Evolutionary conservation across 768 basidiomycete genomes (phyloP), one percentile per base, ranked within the genome.

Genomic region (Pleurotus ostreatus): DNA sequence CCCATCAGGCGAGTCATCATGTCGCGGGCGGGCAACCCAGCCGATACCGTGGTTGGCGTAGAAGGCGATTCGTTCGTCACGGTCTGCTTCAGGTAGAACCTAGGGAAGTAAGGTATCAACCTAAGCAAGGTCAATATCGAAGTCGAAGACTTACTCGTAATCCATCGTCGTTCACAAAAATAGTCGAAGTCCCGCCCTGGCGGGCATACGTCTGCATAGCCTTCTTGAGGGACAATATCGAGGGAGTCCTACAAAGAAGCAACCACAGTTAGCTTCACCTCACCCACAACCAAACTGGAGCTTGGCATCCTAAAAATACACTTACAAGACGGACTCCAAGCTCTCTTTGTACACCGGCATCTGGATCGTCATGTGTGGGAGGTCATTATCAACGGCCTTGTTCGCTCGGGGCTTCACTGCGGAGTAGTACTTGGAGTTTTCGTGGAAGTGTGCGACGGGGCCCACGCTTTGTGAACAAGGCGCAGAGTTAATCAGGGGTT

Each of bases 301-400:
- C 8, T 16, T 13, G n/a, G 9, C 8, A 2, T 13, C 7, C 4
- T 5, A 39, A 9, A 49, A 45, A 12, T 47, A 26, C 13, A 74
- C 82, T 60, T 59, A 87, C 81, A 92, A 79, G 0, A 89, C 89
- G 38, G 79, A 69, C 25, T 83, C 79, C 26, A 92, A 70, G 60
- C 81, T 82, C 66, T 92, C 89, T 62, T 92, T 93, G 74, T 92
- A 94, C 23, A 94, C 91, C 0, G 92, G 79, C 82, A 94, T 83
- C 70, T 93, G 84, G 55, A 94, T 83, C 0, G 88, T 88, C 34
- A 92, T 77, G 62, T 91, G 89, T 1, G 89, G 89, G 0, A 92
- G 76, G 59, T 72, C 72, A 5, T 77, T 73, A 63, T 87, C 86
- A 34, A 75, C 73, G 4, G 58, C 60, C 53, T 74, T 74, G 63